phyloP scores from a whole-genome alignment of 2,329 filamentous ascomycete species.

The Microascus cirrosus region DNA sequence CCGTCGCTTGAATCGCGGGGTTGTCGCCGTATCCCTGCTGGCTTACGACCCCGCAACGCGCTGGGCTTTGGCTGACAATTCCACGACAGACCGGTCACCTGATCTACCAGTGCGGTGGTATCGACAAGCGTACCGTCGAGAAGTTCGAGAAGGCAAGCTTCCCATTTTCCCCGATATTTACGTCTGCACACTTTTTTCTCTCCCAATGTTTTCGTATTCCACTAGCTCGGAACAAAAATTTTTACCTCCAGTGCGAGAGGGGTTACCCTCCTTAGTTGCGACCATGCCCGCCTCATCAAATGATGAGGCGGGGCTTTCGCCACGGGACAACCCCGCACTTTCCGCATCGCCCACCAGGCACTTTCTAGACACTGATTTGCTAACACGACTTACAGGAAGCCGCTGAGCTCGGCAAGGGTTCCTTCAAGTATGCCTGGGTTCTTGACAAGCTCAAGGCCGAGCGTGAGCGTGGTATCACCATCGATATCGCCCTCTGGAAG shows the following conservation, averaged over 20 bases:
- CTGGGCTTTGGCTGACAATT: constrained; percentile 2
- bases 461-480: constrained; percentile 99
- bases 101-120: constrained; percentile 99
- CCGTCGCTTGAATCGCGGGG: neutral
- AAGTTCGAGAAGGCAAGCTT: constrained; percentile 93
- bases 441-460: constrained; percentile 99
- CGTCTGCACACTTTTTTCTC: constrained; percentile 5
- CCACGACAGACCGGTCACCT: constrained; percentile 59
- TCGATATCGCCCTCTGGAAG: constrained; percentile 99
- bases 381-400: constrained; percentile 61
- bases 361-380: neutral
- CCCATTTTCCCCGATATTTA: constrained; percentile 8
- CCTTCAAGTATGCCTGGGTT: constrained; percentile 99
- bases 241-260: neutral
- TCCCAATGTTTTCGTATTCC: constrained; percentile 1
- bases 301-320: neutral
- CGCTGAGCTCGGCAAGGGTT: constrained; percentile 98
- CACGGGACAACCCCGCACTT: neutral
- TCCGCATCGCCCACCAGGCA: neutral
- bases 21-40: neutral
- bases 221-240: neutral
- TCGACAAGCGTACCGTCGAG: constrained; percentile 99
- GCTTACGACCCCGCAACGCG: neutral
- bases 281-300: neutral
- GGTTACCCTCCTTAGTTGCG: neutral